Evolutionary conservation across 2,329 filamentous ascomycete species (phyloP).

Genomic region (Cladosporium sp.): DNA sequence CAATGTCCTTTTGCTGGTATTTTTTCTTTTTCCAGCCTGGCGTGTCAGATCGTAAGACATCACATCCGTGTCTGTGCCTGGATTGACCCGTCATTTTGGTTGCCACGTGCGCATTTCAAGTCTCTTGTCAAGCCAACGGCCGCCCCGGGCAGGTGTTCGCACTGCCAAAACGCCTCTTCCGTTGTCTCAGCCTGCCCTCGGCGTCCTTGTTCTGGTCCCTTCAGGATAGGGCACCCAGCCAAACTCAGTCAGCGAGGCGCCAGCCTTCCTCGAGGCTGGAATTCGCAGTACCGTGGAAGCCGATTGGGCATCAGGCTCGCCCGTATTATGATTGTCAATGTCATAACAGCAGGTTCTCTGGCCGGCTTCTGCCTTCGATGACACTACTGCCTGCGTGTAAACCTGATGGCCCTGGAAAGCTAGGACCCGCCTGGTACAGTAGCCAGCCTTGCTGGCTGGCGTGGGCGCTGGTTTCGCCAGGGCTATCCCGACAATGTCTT

Average conservation of each 20-base stretch:
- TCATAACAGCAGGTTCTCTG: background rate
- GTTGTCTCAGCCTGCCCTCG: slow-evolving; percentile 9
- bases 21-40: slow-evolving; percentile 6
- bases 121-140: slow-evolving; percentile 3
- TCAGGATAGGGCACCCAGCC: slow-evolving; percentile 1
- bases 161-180: slow-evolving; percentile 8
- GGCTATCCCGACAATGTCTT: slow-evolving; percentile 12
- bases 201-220: slow-evolving; percentile 5
- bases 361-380: background rate
- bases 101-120: slow-evolving; percentile 11
- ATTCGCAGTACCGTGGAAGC: background rate
- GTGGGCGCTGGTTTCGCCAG: slow-evolving; percentile 6
- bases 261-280: slow-evolving; percentile 5
- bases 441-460: background rate
- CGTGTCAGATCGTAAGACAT: slow-evolving; percentile 12
- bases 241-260: slow-evolving; percentile 5
- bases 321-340: background rate
- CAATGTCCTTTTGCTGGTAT: too few relatives aligned
- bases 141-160: slow-evolving; percentile 11
- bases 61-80: slow-evolving; percentile 4
- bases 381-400: slow-evolving; percentile 2
- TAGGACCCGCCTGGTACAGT: slow-evolving; percentile 6
- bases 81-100: background rate
- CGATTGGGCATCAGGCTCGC: slow-evolving; percentile 5
- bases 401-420: slow-evolving; percentile 1